phyloP scores from a whole-genome alignment of 176 grass and related monocot genomes.

The Zoysia pacifica region DNA sequence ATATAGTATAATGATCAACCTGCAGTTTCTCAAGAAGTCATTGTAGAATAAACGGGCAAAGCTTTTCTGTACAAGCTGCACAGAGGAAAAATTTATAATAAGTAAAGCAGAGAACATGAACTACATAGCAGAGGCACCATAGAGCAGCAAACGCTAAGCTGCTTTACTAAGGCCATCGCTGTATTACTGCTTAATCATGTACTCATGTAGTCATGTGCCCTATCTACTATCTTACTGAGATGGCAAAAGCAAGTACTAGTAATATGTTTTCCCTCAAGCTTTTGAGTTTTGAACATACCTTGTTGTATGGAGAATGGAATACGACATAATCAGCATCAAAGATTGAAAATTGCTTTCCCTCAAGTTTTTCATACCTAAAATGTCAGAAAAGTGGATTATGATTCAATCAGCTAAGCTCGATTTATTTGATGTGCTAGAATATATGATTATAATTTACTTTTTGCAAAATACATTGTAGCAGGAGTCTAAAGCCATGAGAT shows the following conservation, averaged over 20 bases:
- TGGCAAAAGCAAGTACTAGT: background rate
- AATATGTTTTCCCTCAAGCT: background rate
- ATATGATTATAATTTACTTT: constrained; percentile 48
- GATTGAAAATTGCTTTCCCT: constrained; percentile 77
- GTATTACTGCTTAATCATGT: background rate
- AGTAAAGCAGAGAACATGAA: background rate
- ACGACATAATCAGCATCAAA: constrained; percentile 83
- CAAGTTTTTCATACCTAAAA: constrained; percentile 83
- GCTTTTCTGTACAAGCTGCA: constrained; percentile 96
- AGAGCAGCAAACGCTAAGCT: background rate
- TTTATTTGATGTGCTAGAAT: background rate
- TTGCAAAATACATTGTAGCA: constrained; percentile 60
- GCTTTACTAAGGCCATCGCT: too few relatives aligned
- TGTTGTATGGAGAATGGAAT: constrained; percentile 99
- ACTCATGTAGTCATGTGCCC: background rate
- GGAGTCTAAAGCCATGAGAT: constrained; percentile 83
- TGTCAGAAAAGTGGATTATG: background rate
- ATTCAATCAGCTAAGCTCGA: background rate
- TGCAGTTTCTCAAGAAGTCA: constrained; percentile 80
- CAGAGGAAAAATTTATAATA: background rate
- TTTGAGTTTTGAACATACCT: constrained; percentile 43
- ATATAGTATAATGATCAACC: constrained; percentile 25
- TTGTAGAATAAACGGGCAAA: constrained; percentile 92
- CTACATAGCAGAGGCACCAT: background rate
- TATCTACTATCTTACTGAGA: background rate